Conservation (phyloP, 306 rosid species). For the Macrotyloma uniflorum region DNA sequence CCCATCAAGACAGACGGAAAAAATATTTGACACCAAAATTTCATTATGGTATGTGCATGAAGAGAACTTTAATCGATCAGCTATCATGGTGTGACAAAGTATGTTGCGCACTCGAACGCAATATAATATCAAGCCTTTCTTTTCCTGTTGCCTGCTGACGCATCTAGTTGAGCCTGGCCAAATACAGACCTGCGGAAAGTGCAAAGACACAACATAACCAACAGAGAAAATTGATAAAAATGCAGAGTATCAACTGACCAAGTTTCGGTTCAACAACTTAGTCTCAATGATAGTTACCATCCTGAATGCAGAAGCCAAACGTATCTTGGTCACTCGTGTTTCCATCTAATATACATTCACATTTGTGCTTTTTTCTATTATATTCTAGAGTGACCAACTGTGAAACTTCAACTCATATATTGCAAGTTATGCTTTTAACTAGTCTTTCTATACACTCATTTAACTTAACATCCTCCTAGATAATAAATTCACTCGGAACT, state of each 20-base stretch:
- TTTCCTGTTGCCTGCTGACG: slow-evolving; percentile 56
- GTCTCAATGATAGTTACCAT: slow-evolving; percentile 13
- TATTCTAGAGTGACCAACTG: background rate
- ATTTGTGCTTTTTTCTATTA: background rate
- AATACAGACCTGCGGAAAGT: slow-evolving; percentile 69
- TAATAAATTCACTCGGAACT: slow-evolving; percentile 1
- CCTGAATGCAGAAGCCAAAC: background rate
- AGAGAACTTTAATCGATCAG: slow-evolving; percentile 9
- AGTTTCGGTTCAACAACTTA: slow-evolving; percentile 19
- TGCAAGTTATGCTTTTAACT: background rate
- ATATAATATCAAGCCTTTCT: slow-evolving; percentile 60
- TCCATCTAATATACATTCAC: slow-evolving; percentile 10
- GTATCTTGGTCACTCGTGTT: background rate
- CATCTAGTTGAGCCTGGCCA: slow-evolving; percentile 66
- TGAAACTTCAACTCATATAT: slow-evolving; percentile 7
- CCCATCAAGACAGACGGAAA: slow-evolving; percentile 18
- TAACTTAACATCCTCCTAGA: background rate
- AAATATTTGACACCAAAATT: slow-evolving; percentile 22
- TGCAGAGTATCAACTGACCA: slow-evolving; percentile 13
- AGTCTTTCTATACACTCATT: background rate
- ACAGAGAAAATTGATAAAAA: background rate
- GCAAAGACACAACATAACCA: slow-evolving; percentile 32
- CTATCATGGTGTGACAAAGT: slow-evolving; percentile 21
- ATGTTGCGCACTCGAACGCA: background rate
- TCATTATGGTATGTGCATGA: background rate